Conservation (phyloP, 345 rosid genomes). For the Citrus reticulata region DNA sequence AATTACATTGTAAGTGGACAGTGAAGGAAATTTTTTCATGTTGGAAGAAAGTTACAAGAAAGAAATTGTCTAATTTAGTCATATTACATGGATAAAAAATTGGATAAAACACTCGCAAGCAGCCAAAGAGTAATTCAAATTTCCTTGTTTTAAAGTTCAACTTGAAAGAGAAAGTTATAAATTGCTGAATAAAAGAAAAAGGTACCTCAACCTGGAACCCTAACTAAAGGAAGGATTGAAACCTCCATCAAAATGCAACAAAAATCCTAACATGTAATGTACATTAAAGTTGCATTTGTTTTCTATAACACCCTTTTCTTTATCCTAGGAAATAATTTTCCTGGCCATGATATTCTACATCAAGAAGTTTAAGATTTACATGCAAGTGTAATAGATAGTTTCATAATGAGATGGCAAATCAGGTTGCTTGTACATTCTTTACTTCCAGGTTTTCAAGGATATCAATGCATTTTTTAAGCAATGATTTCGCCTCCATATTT, state of each 20-base stretch:
- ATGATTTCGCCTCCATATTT: conserved; percentile 69
- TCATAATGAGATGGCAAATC: not conserved
- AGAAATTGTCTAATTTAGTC: not conserved
- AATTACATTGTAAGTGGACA: not conserved
- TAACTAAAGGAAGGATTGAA: not conserved
- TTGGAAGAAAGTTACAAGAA: not conserved
- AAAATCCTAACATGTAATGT: not conserved
- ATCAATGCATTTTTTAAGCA: conserved; percentile 58
- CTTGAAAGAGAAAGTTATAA: too few relatives aligned
- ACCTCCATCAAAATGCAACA: not conserved
- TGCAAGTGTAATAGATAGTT: not conserved
- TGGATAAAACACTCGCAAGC: too few relatives aligned
- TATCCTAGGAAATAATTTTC: not conserved
- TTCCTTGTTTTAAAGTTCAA: too few relatives aligned
- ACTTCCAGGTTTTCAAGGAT: conserved; percentile 35
- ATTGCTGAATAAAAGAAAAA: too few relatives aligned
- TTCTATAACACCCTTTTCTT: not conserved
- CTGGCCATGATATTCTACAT: not conserved
- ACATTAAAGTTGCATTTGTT: not conserved
- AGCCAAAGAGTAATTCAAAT: too few relatives aligned
- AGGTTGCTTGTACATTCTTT: conserved; percentile 11
- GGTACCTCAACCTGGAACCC: not conserved
- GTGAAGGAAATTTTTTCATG: not conserved
- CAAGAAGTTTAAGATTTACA: not conserved
- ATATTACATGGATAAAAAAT: too few relatives aligned